Percentiles rank a stretch among this genome's conserved stretches.
These are phyloP conservation scores for Phytophthora meadii DNA, from an alignment of 352 stramenopile genomes.

Conservation along the genomic window DNA sequence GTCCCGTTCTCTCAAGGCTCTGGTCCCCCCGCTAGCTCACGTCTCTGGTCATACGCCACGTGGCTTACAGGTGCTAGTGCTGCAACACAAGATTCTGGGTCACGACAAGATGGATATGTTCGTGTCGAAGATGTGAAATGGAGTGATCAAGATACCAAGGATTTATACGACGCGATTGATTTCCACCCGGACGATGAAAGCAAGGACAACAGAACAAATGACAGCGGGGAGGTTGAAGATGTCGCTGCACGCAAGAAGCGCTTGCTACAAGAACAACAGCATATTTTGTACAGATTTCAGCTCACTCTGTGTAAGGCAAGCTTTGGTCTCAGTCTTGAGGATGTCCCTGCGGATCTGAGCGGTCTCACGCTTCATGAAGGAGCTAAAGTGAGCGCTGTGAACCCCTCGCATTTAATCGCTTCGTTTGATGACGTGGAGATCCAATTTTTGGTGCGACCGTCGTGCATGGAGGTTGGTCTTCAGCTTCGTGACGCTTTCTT, in stretches of 20 bases:
- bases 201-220: slow-evolving; percentile 20
- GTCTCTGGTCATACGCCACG: slow-evolving; percentile 76
- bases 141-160: slow-evolving; percentile 87
- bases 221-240: slow-evolving; percentile 37
- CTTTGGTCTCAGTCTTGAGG: slow-evolving; percentile 60
- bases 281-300: slow-evolving; percentile 86
- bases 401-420: slow-evolving; percentile 44
- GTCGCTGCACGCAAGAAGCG: slow-evolving; percentile 24
- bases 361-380: slow-evolving; percentile 19
- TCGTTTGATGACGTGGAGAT: slow-evolving; percentile 74
- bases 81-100: slow-evolving; percentile 11
- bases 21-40: slow-evolving; percentile 46
- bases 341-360: slow-evolving; percentile 21
- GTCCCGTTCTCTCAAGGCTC: slow-evolving; percentile 12
- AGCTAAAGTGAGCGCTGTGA: slow-evolving; percentile 7
- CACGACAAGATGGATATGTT: slow-evolving; percentile 17
- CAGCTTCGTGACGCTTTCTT: slow-evolving; percentile 79
- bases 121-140: slow-evolving; percentile 68
- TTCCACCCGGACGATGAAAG: slow-evolving; percentile 65
- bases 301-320: slow-evolving; percentile 60
- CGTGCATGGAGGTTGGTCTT: slow-evolving; percentile 71
- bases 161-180: slow-evolving; percentile 83
- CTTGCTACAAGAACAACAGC: slow-evolving; percentile 50
- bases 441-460: slow-evolving; percentile 72
- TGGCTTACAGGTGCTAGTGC: slow-evolving; percentile 59